Percentiles rank a stretch among this genome's conserved stretches.
phyloP scores from a whole-genome alignment of 2,329 filamentous ascomycete genomes.

The Penicillium sp. region DNA sequence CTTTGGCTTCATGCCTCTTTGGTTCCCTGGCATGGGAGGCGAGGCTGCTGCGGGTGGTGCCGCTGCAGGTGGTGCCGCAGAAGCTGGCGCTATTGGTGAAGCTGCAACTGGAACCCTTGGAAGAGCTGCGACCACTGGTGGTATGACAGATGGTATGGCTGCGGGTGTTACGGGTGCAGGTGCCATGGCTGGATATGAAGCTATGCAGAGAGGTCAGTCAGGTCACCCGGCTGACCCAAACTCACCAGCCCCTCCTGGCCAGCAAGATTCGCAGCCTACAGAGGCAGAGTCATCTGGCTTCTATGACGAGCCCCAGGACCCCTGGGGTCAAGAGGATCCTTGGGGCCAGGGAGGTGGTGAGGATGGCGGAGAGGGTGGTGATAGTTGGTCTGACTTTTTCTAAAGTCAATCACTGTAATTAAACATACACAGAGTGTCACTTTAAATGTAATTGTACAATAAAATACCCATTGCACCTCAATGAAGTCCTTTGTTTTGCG shows the following conservation, averaged over 20 bases:
- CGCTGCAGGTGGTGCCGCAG: constrained; percentile 42
- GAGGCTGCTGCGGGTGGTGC: constrained; percentile 43
- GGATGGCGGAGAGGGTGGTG: constrained; percentile 27
- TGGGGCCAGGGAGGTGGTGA: constrained; percentile 18
- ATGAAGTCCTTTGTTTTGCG: background rate
- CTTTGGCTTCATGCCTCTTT: constrained; percentile 56
- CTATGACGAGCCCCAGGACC: constrained; percentile 28
- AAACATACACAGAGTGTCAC: constrained; percentile 2
- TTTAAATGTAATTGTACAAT: background rate
- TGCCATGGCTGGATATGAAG: constrained; percentile 64
- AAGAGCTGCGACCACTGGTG: constrained; percentile 45
- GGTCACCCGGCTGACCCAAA: constrained; percentile 41
- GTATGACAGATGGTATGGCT: constrained; percentile 39
- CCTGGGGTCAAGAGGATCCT: constrained; percentile 22
- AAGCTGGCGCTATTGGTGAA: constrained; percentile 39
- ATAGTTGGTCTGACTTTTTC: constrained; percentile 31
- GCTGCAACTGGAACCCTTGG: constrained; percentile 34
- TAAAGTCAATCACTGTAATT: constrained; percentile 11
- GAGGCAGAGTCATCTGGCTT: constrained; percentile 20
- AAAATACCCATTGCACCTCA: no score
- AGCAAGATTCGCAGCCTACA: constrained; percentile 11
- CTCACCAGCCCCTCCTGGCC: constrained; percentile 18
- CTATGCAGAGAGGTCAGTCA: constrained; percentile 57
- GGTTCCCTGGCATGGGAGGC: constrained; percentile 49
- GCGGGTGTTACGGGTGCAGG: constrained; percentile 57